Conservation (phyloP, 2,329 filamentous ascomycete species). For the Mycosphaerella sp. region DNA sequence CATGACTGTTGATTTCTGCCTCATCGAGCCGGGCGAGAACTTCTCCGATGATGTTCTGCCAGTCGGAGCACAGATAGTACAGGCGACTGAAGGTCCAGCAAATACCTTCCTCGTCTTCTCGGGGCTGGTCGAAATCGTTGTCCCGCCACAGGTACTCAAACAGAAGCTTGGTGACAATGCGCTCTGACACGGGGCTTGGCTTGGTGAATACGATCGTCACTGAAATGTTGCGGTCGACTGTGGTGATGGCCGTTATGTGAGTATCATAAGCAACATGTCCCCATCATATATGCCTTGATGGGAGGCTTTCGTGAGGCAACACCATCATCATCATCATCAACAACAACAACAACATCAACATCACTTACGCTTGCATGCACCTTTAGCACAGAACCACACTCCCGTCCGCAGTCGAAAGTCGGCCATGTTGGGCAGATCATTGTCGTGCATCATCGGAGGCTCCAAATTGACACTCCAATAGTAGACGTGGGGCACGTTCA, state of each 20-base stretch:
- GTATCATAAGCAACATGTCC: background rate
- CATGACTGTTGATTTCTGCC: constrained; percentile 33
- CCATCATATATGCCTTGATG: background rate
- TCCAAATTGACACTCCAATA: constrained; percentile 34
- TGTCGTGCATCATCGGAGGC: constrained; percentile 25
- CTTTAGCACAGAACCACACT: constrained; percentile 33
- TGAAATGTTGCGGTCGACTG: constrained; percentile 26
- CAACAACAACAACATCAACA: background rate
- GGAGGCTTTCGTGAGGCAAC: background rate
- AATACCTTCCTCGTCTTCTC: constrained; percentile 33
- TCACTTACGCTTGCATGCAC: constrained; percentile 25
- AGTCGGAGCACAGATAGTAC: constrained; percentile 34
- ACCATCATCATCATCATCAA: background rate
- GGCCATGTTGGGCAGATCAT: constrained; percentile 26
- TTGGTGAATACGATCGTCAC: constrained; percentile 33
- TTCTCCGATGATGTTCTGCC: constrained; percentile 36
- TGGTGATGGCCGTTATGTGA: background rate
- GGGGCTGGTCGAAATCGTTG: constrained; percentile 29
- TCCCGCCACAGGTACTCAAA: constrained; percentile 32
- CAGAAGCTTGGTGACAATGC: constrained; percentile 30
- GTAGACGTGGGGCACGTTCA: constrained; percentile 37
- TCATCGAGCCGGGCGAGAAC: constrained; percentile 32
- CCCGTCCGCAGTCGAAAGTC: constrained; percentile 33
- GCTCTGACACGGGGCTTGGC: constrained; percentile 28
- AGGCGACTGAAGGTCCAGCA: constrained; percentile 34